A percentile compares a stretch with the other conserved stretches of the same genome.
These are phyloP conservation scores for Gaeumannomyces sp. DNA, from an alignment of 2,329 filamentous ascomycete genomes.

Conservation along the genomic window DNA sequence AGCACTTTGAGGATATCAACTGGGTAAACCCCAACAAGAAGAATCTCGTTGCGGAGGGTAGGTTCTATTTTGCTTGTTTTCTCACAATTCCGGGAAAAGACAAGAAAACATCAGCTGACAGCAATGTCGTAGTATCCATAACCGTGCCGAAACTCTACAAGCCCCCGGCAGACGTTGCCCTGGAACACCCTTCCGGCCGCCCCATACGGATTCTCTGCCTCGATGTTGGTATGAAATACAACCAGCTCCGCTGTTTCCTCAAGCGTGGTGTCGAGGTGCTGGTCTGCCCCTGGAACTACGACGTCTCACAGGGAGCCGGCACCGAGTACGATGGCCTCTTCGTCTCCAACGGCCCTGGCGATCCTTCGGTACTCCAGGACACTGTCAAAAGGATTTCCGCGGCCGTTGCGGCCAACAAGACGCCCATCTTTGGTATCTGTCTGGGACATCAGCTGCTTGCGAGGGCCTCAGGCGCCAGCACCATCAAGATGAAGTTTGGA, in stretches of 20 bases:
- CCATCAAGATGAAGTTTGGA: conserved; percentile 97
- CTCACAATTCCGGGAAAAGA: background rate
- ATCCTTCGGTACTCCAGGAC: conserved; percentile 75
- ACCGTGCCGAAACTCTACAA: conserved; percentile 80
- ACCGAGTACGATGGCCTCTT: conserved; percentile 94
- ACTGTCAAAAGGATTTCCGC: conserved; percentile 75
- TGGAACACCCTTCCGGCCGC: conserved; percentile 84
- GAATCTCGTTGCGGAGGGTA: conserved; percentile 92
- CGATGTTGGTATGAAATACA: conserved; percentile 97
- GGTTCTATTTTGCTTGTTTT: conserved; percentile 29
- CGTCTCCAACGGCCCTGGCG: conserved; percentile 95
- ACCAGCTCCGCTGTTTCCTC: conserved; percentile 90
- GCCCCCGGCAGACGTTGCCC: conserved; percentile 61
- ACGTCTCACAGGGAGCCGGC: conserved; percentile 70
- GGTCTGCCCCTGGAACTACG: conserved; percentile 93
- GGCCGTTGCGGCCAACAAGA: conserved; percentile 71
- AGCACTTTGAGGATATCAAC: conserved; percentile 70
- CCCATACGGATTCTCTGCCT: conserved; percentile 83
- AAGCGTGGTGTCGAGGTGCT: conserved; percentile 88
- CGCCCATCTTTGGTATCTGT: conserved; percentile 93
- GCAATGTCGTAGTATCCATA: conserved; percentile 66
- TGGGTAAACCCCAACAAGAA: conserved; percentile 90
- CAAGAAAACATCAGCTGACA: background rate
- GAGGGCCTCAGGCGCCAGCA: conserved; percentile 76
- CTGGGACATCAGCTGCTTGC: conserved; percentile 90